These are phyloP conservation scores for Porpolomopsis calyptriformis DNA, from an alignment of 768 basidiomycete genomes.

Conservation along the genomic window DNA sequence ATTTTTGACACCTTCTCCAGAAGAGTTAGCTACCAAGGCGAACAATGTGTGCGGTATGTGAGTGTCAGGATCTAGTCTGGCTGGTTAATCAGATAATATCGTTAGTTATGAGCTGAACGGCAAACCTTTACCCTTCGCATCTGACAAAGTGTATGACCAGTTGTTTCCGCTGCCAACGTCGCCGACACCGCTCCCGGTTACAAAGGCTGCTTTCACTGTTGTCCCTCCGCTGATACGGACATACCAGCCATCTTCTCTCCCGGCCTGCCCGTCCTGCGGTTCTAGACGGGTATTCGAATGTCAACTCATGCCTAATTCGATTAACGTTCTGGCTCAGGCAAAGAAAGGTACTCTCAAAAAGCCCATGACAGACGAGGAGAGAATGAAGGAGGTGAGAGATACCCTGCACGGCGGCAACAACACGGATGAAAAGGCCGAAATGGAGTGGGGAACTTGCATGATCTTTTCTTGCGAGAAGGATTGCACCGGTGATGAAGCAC, in stretches of 20 bases:
- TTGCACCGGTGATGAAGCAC: slow-evolving; percentile 48
- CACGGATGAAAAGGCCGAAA: slow-evolving; percentile 41
- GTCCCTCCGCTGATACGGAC: slow-evolving; percentile 34
- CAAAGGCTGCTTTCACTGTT: slow-evolving; percentile 53
- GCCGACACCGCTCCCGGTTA: slow-evolving; percentile 42
- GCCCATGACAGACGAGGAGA: slow-evolving; percentile 54
- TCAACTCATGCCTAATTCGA: slow-evolving; percentile 90
- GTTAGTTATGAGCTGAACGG: slow-evolving; percentile 70
- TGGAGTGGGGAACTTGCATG: slow-evolving; percentile 94
- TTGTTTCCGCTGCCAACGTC: slow-evolving; percentile 57
- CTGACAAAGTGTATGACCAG: slow-evolving; percentile 56
- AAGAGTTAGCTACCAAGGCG: slow-evolving; percentile 45
- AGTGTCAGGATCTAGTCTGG: slow-evolving; percentile 1
- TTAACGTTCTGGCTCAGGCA: slow-evolving; percentile 50
- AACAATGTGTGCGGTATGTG: slow-evolving; percentile 80
- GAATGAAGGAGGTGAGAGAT: slow-evolving; percentile 49
- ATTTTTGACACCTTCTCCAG: slow-evolving; percentile 54
- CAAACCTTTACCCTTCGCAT: slow-evolving; percentile 76
- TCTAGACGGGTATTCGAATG: slow-evolving; percentile 75
- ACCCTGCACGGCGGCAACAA: slow-evolving; percentile 37
- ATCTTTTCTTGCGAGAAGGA: slow-evolving; percentile 81
- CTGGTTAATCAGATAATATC: slow-evolving; percentile 2
- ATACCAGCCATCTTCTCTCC: slow-evolving; percentile 47
- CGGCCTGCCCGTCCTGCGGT: slow-evolving; percentile 58
- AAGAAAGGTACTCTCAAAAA: slow-evolving; percentile 16